Conservation (phyloP, 2,329 filamentous ascomycete species). For the Clarireedia hainanense region DNA sequence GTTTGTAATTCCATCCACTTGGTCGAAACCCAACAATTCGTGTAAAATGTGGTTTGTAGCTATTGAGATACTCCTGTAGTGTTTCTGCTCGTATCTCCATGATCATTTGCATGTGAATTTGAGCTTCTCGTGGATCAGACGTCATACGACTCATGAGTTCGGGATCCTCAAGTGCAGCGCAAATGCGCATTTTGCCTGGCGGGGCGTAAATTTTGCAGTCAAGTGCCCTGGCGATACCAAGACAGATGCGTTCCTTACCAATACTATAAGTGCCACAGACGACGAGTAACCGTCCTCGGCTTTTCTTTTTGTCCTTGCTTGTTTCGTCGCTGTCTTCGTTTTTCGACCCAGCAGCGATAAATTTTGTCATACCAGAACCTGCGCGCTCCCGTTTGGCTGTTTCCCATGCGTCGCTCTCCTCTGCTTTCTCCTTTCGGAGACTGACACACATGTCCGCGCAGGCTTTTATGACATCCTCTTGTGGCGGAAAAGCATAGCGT, state of each 20-base stretch:
- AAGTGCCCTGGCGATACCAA: conserved; percentile 82
- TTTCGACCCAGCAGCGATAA: conserved; percentile 38
- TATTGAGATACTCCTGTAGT: conserved; percentile 77
- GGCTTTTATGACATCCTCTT: conserved; percentile 77
- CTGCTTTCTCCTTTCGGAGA: conserved; percentile 57
- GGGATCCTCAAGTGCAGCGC: conserved; percentile 74
- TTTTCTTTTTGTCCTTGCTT: conserved; percentile 23
- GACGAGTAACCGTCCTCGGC: conserved; percentile 67
- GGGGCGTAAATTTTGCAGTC: conserved; percentile 85
- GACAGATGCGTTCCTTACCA: conserved; percentile 91
- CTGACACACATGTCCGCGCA: conserved; percentile 84
- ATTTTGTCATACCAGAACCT: conserved; percentile 54
- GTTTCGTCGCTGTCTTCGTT: conserved; percentile 18
- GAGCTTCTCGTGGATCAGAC: conserved; percentile 69
- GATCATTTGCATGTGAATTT: conserved; percentile 95
- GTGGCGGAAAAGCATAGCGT: conserved; percentile 86
- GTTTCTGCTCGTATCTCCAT: conserved; percentile 92
- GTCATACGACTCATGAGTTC: conserved; percentile 76
- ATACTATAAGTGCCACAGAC: conserved; percentile 97
- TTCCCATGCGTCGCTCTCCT: conserved; percentile 48
- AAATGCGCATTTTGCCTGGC: conserved; percentile 74
- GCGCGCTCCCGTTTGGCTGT: conserved; percentile 46
- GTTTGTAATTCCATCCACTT: conserved; percentile 88
- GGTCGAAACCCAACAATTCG: conserved; percentile 87
- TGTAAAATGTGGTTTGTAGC: conserved; percentile 73